Evolutionary conservation across 2,329 filamentous ascomycete species (phyloP), one percentile per base, ranked within the genome.

Genomic region (Alternaria conjuncta): DNA sequence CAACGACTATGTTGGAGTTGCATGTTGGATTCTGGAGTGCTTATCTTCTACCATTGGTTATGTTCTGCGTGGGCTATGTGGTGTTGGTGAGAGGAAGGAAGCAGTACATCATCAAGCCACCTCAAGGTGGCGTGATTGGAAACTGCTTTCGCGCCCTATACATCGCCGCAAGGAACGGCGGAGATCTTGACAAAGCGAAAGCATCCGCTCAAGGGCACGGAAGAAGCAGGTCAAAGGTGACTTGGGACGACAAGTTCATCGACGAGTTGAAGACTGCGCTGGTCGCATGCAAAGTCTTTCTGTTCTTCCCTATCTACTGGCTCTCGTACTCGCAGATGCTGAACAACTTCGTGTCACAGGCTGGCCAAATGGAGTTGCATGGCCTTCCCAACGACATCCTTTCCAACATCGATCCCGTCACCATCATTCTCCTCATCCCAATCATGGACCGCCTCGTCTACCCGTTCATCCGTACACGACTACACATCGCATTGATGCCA

Each of bases 1-100:
- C 87, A 7, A 93, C 89, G 1, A 89, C 88, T 0, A 89, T 89
- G 75, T 86, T 92, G 82, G 91, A 93, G 77, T 80, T 86, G 63
- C 86, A 91, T 75, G 81, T 90, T 60, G 90, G 89, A 3, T 93
- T 92, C 79, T 89, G 90, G 90, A 87, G 86, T 6, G 90, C 88
- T 1, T 92, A 86, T 74, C 78, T 90, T 12, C 81, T 91, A 18
- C 87, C 87, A 47, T 85, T 91, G 68, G 82, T 84, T 76, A 87
- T 91, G 82, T 92, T 93, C 80, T 82, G 86, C 61, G 79, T 89
- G 11, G 89, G 89, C 28, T 87, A 90, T 43, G 79, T 85, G 26
- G 82, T 90, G 30, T 81, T 81, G 7, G 67, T 81, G 9, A 69
- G 67, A 8, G 77, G 77, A 1, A 76, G 72, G 61, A 71, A 79